These are phyloP conservation scores for Gorgonomyces haynaldii DNA, from an alignment of 192 early-diverging fungal species.

Conservation along the genomic window DNA sequence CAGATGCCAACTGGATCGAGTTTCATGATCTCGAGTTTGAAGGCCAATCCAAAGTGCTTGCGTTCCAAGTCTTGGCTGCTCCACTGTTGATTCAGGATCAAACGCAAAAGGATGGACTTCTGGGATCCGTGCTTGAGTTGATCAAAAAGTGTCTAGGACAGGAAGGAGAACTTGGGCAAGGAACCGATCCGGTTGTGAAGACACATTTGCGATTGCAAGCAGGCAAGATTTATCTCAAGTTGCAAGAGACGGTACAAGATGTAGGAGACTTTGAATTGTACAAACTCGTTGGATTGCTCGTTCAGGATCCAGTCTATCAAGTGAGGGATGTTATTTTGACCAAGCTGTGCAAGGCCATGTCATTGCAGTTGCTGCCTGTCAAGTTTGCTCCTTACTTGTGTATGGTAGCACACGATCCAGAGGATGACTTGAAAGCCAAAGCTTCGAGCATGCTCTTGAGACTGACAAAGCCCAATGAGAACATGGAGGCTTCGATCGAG, in stretches of 20 bases:
- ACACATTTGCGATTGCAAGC: conserved; percentile 7
- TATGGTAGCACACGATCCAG: conserved; percentile 80
- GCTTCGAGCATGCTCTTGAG: conserved; percentile 40
- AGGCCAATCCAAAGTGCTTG: conserved; percentile 47
- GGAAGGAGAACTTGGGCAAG: conserved; percentile 52
- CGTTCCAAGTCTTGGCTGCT: conserved; percentile 54
- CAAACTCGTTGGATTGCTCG: background rate
- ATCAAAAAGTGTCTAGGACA: conserved; percentile 47
- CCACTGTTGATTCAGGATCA: conserved; percentile 39
- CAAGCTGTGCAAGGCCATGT: conserved; percentile 61
- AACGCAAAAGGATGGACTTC: conserved; percentile 23
- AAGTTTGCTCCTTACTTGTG: conserved; percentile 62
- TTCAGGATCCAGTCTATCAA: conserved; percentile 67
- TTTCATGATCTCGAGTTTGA: conserved; percentile 45
- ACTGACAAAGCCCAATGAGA: conserved; percentile 8
- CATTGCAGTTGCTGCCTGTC: conserved; percentile 43
- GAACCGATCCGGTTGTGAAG: background rate
- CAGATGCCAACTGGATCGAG: conserved; percentile 54
- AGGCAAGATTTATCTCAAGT: background rate
- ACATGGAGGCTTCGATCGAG: conserved; percentile 39
- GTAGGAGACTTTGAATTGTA: background rate
- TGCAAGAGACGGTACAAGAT: conserved; percentile 49
- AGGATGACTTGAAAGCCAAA: conserved; percentile 49
- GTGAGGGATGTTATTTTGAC: conserved; percentile 63
- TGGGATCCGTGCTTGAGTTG: conserved; percentile 45